Evolutionary conservation across 2,329 filamentous ascomycete genomes (phyloP).

Genomic region (Aspergillus caelatus): DNA sequence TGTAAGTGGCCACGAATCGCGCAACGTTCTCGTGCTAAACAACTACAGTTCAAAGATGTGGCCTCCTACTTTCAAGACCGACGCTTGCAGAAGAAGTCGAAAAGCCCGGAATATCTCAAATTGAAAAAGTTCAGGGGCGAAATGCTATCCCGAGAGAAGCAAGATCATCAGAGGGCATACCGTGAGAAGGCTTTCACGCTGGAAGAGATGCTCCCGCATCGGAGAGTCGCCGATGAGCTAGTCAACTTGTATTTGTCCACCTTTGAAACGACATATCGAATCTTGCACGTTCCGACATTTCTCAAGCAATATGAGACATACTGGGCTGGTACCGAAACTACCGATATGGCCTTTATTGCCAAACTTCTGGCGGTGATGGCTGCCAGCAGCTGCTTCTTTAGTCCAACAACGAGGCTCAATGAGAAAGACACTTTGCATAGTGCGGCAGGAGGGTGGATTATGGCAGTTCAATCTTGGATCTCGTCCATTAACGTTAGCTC

Average conservation of each 20-base stretch:
- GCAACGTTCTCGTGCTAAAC: neutral
- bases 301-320: conserved; percentile 57
- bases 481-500: conserved; percentile 35
- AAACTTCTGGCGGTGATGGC: conserved; percentile 42
- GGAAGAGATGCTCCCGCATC: conserved; percentile 48
- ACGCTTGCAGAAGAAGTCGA: conserved; percentile 19
- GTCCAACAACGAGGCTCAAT: conserved; percentile 21
- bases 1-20: conserved; percentile 24
- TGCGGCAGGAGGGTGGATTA: conserved; percentile 49
- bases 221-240: conserved; percentile 52
- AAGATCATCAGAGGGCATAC: conserved; percentile 33
- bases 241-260: conserved; percentile 59
- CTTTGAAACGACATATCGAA: conserved; percentile 59
- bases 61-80: conserved; percentile 27
- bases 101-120: conserved; percentile 27
- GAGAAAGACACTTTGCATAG: conserved; percentile 46
- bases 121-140: conserved; percentile 35
- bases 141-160: conserved; percentile 30
- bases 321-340: conserved; percentile 51
- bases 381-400: conserved; percentile 50
- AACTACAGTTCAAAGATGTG: conserved; percentile 22
- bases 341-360: conserved; percentile 52
- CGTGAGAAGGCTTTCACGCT: conserved; percentile 34
- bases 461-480: conserved; percentile 39
- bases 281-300: conserved; percentile 63